Conservation (phyloP, 1,284 basidiomycete species). For the Microstroma glucosiphilum region DNA sequence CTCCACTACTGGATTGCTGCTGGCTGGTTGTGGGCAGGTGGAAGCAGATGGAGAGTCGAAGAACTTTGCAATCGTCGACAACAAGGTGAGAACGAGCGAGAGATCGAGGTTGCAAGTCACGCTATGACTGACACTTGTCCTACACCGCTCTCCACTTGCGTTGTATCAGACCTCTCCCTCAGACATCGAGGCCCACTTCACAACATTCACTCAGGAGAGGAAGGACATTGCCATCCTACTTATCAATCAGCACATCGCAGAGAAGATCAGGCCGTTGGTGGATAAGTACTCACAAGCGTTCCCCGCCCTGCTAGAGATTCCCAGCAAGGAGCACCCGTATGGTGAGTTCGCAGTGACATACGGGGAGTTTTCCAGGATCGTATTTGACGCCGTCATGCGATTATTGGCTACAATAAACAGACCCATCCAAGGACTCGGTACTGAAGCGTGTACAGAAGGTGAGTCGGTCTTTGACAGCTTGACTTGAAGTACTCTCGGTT, state of each 20-base stretch:
- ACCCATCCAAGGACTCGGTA: constrained; percentile 93
- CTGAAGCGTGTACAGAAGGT: constrained; percentile 87
- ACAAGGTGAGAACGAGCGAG: constrained; percentile 23
- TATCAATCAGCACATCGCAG: constrained; percentile 55
- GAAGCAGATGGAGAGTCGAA: constrained; percentile 36
- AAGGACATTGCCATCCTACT: constrained; percentile 49
- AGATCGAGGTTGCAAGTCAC: neutral
- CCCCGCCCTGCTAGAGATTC: constrained; percentile 93
- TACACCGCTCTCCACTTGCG: neutral
- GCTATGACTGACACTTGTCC: neutral
- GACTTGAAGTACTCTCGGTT: too few relatives aligned
- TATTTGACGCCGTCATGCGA: neutral
- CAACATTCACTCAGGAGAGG: constrained; percentile 36
- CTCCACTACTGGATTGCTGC: constrained; percentile 47
- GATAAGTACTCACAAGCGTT: constrained; percentile 94
- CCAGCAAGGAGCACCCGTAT: constrained; percentile 67
- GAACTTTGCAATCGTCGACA: constrained; percentile 49
- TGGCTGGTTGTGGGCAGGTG: constrained; percentile 46
- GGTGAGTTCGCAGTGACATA: constrained; percentile 30
- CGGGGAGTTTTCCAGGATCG: neutral
- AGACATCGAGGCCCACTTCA: constrained; percentile 44
- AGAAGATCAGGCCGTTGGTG: constrained; percentile 89
- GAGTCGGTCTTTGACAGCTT: constrained; percentile 5
- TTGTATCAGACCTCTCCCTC: constrained; percentile 28
- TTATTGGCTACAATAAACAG: too few relatives aligned